Evolutionary conservation across 805 yeast species (phyloP).

Genomic region (Kazachstania taianensis): DNA sequence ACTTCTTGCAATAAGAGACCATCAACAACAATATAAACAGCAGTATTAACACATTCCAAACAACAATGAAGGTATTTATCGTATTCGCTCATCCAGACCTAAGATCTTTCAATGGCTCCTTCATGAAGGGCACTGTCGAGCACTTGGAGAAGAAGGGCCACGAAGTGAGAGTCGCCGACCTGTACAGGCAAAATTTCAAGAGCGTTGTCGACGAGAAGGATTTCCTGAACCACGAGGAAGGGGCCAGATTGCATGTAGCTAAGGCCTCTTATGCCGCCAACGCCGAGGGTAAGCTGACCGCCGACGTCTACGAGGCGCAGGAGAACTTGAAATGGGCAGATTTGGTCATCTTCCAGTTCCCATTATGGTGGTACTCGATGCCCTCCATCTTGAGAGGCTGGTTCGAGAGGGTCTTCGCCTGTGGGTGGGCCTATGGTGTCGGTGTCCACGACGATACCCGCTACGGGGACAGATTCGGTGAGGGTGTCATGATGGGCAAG

Average conservation of each 20-base stretch:
- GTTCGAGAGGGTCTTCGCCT: conserved; percentile 21
- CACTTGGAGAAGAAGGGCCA: conserved; percentile 17
- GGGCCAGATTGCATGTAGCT: conserved; percentile 10
- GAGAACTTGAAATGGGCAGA: conserved; percentile 26
- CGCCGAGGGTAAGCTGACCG: conserved; percentile 12
- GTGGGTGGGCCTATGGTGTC: conserved; percentile 19
- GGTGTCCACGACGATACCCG: conserved; percentile 10
- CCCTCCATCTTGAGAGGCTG: conserved; percentile 28
- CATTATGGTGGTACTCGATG: conserved; percentile 27
- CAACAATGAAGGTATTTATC: conserved; percentile 20
- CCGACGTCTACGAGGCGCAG: conserved; percentile 23
- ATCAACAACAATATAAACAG: no score
- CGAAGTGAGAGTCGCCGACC: conserved; percentile 22
- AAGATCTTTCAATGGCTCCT: conserved; percentile 18
- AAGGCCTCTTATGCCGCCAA: conserved; percentile 15
- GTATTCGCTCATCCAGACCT: conserved; percentile 25
- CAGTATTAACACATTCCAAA: no score
- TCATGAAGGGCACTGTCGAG: conserved; percentile 11
- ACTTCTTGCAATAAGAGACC: no score
- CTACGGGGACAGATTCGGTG: conserved; percentile 15
- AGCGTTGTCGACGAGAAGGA: conserved; percentile 15
- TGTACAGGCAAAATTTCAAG: conserved; percentile 20
- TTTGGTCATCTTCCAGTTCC: conserved; percentile 21
- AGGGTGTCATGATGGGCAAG: conserved; percentile 19
- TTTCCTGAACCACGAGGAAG: conserved; percentile 11